phyloP scores from a whole-genome alignment of 169 alveolate genomes.

The Plasmodium inui region DNA sequence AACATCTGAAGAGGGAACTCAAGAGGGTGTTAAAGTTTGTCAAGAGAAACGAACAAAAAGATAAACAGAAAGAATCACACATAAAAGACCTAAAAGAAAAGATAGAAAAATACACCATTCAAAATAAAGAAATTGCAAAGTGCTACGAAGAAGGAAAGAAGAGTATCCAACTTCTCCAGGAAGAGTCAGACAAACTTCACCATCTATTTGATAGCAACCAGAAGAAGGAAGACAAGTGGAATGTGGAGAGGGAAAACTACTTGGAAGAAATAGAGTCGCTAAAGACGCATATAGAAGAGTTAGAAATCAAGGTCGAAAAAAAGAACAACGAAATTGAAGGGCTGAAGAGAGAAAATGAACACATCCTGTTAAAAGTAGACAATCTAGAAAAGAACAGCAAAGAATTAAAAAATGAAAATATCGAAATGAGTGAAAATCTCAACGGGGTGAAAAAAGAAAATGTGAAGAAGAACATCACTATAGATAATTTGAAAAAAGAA shows the following conservation, averaged over 20 bases:
- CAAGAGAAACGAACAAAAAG: not conserved
- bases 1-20: not conserved
- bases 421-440: slow-evolving; percentile 36
- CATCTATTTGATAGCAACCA: slow-evolving; percentile 53
- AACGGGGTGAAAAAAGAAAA: slow-evolving; percentile 41
- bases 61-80: not conserved
- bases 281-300: slow-evolving; percentile 38
- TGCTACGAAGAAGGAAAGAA: slow-evolving; percentile 50
- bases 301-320: slow-evolving; percentile 50
- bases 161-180: slow-evolving; percentile 17
- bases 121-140: slow-evolving; percentile 18
- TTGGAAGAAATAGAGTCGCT: slow-evolving; percentile 46
- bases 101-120: slow-evolving; percentile 6
- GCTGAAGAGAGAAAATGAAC: slow-evolving; percentile 65
- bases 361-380: slow-evolving; percentile 59
- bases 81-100: slow-evolving; percentile 23
- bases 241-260: slow-evolving; percentile 47
- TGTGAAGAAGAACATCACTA: slow-evolving; percentile 40
- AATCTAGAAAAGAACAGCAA: slow-evolving; percentile 50
- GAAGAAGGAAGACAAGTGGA: slow-evolving; percentile 65
- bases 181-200: slow-evolving; percentile 40
- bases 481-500: slow-evolving; percentile 60
- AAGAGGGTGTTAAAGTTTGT: not conserved
- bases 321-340: slow-evolving; percentile 64
- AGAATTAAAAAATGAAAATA: slow-evolving; percentile 71